phyloP scores from a whole-genome alignment of 2,329 filamentous ascomycete species.

The Aspergillus hortae region DNA sequence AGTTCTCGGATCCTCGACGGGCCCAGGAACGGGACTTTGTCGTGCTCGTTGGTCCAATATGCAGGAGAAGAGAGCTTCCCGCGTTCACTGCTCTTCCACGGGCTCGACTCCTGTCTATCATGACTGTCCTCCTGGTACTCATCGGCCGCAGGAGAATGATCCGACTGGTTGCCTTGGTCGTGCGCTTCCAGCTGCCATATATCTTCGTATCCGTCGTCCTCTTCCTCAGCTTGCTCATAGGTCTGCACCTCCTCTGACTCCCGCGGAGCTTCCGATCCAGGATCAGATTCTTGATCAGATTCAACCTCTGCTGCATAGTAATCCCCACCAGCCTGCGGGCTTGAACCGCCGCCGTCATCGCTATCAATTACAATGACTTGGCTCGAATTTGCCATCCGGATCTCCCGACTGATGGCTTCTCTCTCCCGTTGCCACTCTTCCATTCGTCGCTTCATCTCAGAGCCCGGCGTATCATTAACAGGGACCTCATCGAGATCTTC shows the following conservation, averaged over 20 bases:
- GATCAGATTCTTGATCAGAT: constrained; percentile 2
- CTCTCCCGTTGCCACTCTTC: constrained; percentile 45
- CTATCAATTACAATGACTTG: constrained; percentile 45
- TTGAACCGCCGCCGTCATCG: constrained; percentile 25
- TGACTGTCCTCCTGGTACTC: constrained; percentile 18
- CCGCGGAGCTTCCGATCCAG: constrained; percentile 8
- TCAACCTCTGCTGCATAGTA: constrained; percentile 2
- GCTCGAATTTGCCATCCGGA: constrained; percentile 39
- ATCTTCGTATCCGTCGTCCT: constrained; percentile 39
- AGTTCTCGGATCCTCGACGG: constrained; percentile 31
- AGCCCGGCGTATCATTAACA: constrained; percentile 11
- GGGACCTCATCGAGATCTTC: neutral
- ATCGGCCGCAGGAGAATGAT: constrained; percentile 19
- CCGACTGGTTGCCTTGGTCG: constrained; percentile 32
- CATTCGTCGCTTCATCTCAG: constrained; percentile 31
- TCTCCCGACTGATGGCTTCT: constrained; percentile 42
- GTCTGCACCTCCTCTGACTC: constrained; percentile 12
- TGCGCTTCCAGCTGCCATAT: constrained; percentile 47
- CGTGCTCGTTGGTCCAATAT: constrained; percentile 26
- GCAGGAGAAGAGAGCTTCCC: constrained; percentile 25
- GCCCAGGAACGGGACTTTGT: constrained; percentile 25
- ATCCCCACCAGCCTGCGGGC: neutral
- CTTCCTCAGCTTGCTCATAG: constrained; percentile 10
- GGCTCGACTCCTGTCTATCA: constrained; percentile 25
- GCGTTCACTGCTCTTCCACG: constrained; percentile 27